Evolutionary conservation across 495 filamentous ascomycete species (phyloP), one percentile per base, ranked within the genome.

Genomic region (Friedmanniomyces simplex): DNA sequence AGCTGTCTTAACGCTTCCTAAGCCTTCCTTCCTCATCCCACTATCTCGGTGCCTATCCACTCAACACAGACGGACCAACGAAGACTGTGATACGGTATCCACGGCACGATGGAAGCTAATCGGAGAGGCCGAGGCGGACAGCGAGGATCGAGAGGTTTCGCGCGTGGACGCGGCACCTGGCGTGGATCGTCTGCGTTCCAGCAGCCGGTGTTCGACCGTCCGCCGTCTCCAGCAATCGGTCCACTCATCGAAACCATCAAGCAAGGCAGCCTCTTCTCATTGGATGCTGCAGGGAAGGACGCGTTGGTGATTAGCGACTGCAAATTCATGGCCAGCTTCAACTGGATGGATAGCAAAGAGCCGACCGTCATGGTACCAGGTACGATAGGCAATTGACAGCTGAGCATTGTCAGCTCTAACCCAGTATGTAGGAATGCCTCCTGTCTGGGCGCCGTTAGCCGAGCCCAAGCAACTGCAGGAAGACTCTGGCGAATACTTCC

Each of bases 401-500:
- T n/a, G n/a, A n/a, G n/a, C n/a, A n/a, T n/a, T n/a, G n/a, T n/a
- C n/a, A n/a, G n/a, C n/a, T n/a, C n/a, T n/a, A n/a, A n/a, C 34
- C 8, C 16, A 8, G 34, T 16, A 37, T 21, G 43, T n/a, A 47
- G 43, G 43, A 12, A 22, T n/a, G 45, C 84, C 83, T 3, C 79
- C 81, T 28, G 58, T 56, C 1, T 86, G 82, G 82, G 80, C 74
- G 1, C 82, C 85, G 0, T 71, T 73, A 1, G 20, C 60, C 0
- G 52, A 68, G 25, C 61, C 68, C 47, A 57, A 48, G 5, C 45
- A 62, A 14, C 74, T 86, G 37, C 60, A 63, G 1, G 65, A 74
- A 52, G 83, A 87, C 58, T 67, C 34, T 24, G 81, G 78, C 1
- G 49, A 63, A 3, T 82, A 78, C 57, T 80, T 75, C 60, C 80